Conservation (phyloP, 345 rosid genomes). For the Citrus hindsii region DNA sequence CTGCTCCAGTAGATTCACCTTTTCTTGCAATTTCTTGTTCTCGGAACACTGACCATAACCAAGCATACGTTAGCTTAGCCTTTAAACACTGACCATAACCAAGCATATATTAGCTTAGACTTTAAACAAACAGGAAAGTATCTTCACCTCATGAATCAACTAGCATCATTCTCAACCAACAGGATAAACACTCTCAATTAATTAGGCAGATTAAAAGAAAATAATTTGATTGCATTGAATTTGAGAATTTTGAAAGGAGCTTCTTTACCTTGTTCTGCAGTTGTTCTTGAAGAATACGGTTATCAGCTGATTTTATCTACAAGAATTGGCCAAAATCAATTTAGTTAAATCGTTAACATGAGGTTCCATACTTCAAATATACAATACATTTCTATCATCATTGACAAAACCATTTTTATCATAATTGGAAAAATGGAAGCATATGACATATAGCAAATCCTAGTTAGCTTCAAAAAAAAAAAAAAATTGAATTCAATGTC, state of each 20-base stretch:
- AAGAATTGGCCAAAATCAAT: slow-evolving; percentile 24
- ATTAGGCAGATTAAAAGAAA: slow-evolving; percentile 1
- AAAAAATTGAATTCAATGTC: neutral
- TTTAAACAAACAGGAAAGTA: slow-evolving; percentile 9
- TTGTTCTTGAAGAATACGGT: slow-evolving; percentile 96
- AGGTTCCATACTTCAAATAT: neutral
- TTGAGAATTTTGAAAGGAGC: neutral
- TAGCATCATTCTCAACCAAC: slow-evolving; percentile 4
- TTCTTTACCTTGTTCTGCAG: slow-evolving; percentile 74
- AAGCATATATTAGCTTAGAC: neutral
- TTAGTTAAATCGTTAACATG: slow-evolving; percentile 14
- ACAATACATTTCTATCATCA: neutral
- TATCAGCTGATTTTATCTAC: slow-evolving; percentile 97
- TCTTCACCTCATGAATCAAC: neutral
- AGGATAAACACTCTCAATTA: neutral
- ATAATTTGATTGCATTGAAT: neutral
- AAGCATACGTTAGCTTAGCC: neutral
- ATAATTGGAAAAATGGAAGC: neutral
- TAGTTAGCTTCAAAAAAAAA: slow-evolving; percentile 1
- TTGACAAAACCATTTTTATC: neutral
- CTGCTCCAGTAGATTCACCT: slow-evolving; percentile 66
- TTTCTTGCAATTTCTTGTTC: slow-evolving; percentile 80
- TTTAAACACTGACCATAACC: slow-evolving; percentile 47
- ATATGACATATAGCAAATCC: neutral
- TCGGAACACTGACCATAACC: slow-evolving; percentile 60